phyloP scores from a whole-genome alignment of 441 rosid species.

The Gossypium schwendimanii region DNA sequence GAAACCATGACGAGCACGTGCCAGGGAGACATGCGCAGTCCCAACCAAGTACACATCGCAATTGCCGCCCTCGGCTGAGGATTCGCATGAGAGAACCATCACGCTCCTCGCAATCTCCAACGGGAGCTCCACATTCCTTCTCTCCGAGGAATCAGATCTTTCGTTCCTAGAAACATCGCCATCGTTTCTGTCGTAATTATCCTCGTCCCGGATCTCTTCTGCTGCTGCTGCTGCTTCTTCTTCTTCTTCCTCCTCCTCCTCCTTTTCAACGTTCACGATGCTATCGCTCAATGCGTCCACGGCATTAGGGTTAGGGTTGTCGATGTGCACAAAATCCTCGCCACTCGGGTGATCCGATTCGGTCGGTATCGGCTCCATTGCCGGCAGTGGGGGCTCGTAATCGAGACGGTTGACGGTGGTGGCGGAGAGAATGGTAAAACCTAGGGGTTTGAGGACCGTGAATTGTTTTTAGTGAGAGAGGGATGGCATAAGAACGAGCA shows the following conservation, averaged over 20 bases:
- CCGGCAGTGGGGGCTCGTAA: conserved; percentile 11
- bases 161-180: conserved; percentile 23
- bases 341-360: conserved; percentile 31
- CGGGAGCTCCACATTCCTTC: conserved; percentile 41
- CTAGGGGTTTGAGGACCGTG: conserved; percentile 4
- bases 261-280: conserved; percentile 66
- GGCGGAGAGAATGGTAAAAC: conserved; percentile 15
- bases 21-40: conserved; percentile 96
- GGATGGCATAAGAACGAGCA: conserved; percentile 4
- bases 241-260: conserved; percentile 9
- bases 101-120: conserved; percentile 66
- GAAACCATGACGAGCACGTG: conserved; percentile 17
- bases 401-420: conserved; percentile 7
- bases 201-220: not conserved
- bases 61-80: conserved; percentile 53
- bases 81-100: conserved; percentile 60
- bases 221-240: not conserved
- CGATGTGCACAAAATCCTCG: conserved; percentile 84
- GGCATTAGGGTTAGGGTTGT: conserved; percentile 37
- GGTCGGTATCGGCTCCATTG: conserved; percentile 37
- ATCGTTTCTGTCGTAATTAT: not conserved
- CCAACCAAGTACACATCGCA: conserved; percentile 89
- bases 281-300: conserved; percentile 62
- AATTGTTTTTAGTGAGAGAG: not conserved
- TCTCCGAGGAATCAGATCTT: conserved; percentile 24